Conservation (phyloP, 352 stramenopile species). For the Globisporangium cylindrosporum region DNA sequence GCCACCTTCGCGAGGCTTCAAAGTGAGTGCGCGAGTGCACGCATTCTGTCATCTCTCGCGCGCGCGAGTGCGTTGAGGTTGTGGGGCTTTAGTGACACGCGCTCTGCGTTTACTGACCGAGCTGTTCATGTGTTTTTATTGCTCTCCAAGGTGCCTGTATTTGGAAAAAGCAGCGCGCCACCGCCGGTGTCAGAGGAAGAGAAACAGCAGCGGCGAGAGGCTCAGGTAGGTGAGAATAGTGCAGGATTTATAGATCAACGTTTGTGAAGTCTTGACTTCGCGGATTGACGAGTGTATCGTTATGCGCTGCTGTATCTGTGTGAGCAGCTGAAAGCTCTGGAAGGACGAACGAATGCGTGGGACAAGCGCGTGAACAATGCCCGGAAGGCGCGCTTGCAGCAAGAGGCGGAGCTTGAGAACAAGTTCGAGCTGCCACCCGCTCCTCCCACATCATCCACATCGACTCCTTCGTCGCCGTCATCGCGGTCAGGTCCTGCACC, state of each 20-base stretch:
- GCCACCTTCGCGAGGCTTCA: constrained; percentile 21
- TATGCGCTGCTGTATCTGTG: constrained; percentile 1
- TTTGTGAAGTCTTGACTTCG: background rate
- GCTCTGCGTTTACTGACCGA: no score
- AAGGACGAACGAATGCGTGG: constrained; percentile 58
- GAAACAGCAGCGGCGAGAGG: constrained; percentile 48
- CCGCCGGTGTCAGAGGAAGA: constrained; percentile 50
- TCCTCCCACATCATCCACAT: constrained; percentile 4
- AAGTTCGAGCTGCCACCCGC: constrained; percentile 33
- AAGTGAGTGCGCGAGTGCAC: constrained; percentile 25
- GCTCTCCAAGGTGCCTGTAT: constrained; percentile 31
- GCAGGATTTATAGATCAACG: background rate
- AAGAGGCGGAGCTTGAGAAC: constrained; percentile 48
- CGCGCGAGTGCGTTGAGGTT: no score
- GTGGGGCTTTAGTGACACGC: no score
- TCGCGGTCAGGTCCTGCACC: constrained; percentile 13
- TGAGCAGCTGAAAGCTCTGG: constrained; percentile 49
- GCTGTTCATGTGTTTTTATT: no score
- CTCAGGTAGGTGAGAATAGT: constrained; percentile 38
- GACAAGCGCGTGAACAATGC: constrained; percentile 65
- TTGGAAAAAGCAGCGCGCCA: constrained; percentile 33
- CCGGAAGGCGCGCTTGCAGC: constrained; percentile 42
- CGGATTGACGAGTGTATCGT: background rate
- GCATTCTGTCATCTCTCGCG: background rate
- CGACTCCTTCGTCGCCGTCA: constrained; percentile 13